phyloP scores from a whole-genome alignment of 2,329 filamentous ascomycete genomes.

The Orbilia oligospora region DNA sequence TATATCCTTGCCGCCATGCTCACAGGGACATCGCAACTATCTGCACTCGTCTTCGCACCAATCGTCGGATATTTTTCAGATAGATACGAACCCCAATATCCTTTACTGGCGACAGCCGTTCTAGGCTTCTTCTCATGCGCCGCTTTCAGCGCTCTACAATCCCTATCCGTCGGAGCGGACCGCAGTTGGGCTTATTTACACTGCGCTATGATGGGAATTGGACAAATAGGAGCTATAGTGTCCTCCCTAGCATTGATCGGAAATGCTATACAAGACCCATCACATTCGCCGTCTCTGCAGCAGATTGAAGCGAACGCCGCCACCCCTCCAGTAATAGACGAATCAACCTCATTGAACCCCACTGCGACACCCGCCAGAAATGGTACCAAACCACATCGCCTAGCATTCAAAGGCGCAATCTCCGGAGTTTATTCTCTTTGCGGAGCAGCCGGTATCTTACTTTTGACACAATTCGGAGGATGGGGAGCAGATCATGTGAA shows the following conservation, averaged over 20 bases:
- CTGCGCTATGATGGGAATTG: constrained; percentile 81
- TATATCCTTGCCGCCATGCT: constrained; percentile 84
- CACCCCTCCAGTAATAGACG: constrained; percentile 45
- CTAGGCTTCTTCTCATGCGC: constrained; percentile 84
- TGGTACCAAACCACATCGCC: constrained; percentile 66
- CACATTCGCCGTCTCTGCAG: constrained; percentile 21
- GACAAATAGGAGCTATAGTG: constrained; percentile 96
- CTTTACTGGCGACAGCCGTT: constrained; percentile 79
- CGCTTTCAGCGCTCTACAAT: constrained; percentile 80
- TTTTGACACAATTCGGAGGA: constrained; percentile 92
- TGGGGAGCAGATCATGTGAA: constrained; percentile 66
- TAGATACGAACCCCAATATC: constrained; percentile 73
- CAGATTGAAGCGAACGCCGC: constrained; percentile 61
- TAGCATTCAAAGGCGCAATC: constrained; percentile 89
- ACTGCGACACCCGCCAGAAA: constrained; percentile 62
- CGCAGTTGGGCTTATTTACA: constrained; percentile 80
- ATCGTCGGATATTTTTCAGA: constrained; percentile 89
- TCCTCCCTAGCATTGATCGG: constrained; percentile 92
- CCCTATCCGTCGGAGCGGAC: constrained; percentile 74
- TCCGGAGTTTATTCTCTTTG: constrained; percentile 94
- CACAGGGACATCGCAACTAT: constrained; percentile 88
- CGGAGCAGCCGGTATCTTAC: constrained; percentile 88
- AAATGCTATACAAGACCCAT: constrained; percentile 75
- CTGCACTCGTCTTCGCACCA: constrained; percentile 87
- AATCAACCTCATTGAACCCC: constrained; percentile 25